These are phyloP conservation scores for Inosperma sp. DNA, from an alignment of 768 basidiomycete genomes.

Conservation along the genomic window DNA sequence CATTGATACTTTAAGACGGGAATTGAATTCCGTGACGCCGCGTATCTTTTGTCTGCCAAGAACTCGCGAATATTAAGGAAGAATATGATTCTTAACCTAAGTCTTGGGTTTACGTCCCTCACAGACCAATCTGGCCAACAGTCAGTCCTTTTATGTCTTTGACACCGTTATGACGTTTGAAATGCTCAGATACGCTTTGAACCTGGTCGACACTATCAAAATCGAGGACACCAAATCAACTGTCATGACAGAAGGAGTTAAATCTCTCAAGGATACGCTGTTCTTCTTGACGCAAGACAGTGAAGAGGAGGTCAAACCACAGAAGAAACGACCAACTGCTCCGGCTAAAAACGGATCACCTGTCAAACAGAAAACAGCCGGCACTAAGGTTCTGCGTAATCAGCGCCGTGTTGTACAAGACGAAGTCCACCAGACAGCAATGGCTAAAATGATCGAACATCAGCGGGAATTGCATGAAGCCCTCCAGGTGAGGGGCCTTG, in stretches of 20 bases:
- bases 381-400: conserved; percentile 76
- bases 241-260: conserved; percentile 80
- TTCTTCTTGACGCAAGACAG: conserved; percentile 73
- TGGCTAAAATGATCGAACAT: conserved; percentile 80
- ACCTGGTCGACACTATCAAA: conserved; percentile 84
- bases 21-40: conserved; percentile 89
- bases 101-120: conserved; percentile 81
- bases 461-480: conserved; percentile 76
- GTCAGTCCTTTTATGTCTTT: conserved; percentile 36
- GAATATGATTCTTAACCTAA: conserved; percentile 83
- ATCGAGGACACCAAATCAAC: conserved; percentile 61
- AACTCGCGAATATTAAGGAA: conserved; percentile 64
- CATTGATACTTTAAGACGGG: conserved; percentile 59
- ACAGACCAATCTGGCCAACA: conserved; percentile 72
- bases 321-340: conserved; percentile 48
- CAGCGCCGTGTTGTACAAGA: conserved; percentile 86
- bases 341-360: conserved; percentile 64
- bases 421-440: conserved; percentile 73
- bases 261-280: conserved; percentile 79
- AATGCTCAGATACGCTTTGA: conserved; percentile 71
- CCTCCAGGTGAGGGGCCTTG: conserved; percentile 75
- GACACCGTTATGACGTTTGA: conserved; percentile 7
- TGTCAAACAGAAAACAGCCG: conserved; percentile 67
- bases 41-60: conserved; percentile 79
- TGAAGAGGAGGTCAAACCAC: conserved; percentile 54